Percentiles rank a stretch among this genome's conserved stretches.
Conservation (phyloP, 805 yeast genomes). For the Debaryomyces hansenii region DNA sequence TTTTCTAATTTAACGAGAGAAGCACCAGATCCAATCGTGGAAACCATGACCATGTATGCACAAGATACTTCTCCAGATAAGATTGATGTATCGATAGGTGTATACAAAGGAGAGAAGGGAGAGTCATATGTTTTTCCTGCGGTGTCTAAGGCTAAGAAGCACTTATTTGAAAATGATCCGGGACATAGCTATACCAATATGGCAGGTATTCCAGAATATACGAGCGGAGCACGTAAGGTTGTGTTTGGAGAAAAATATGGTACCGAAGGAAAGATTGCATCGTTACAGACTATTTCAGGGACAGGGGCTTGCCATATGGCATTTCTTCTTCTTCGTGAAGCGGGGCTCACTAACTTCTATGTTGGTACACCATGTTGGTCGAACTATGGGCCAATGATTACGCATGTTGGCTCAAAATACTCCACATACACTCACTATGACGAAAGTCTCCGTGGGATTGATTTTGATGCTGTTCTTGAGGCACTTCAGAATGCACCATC, state of each 20-base stretch:
- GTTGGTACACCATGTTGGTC: conserved; percentile 43
- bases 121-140: conserved; percentile 37
- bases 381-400: conserved; percentile 38
- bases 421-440: conserved; percentile 32
- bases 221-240: conserved; percentile 31
- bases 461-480: conserved; percentile 23
- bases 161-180: conserved; percentile 33
- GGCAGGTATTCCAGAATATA: conserved; percentile 41
- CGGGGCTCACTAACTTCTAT: conserved; percentile 27
- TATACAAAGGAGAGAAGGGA: conserved; percentile 43
- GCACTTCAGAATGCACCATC: conserved; percentile 31
- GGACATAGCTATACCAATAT: conserved; percentile 47
- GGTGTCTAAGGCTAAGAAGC: conserved; percentile 35
- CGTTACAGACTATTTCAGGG: conserved; percentile 42
- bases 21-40: conserved; percentile 29
- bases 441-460: conserved; percentile 24
- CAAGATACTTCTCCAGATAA: conserved; percentile 31
- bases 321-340: conserved; percentile 21
- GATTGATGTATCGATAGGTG: conserved; percentile 46
- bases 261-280: conserved; percentile 26
- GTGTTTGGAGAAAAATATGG: conserved; percentile 32
- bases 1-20: conserved; percentile 17
- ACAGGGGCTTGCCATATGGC: conserved; percentile 45
- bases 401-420: conserved; percentile 27
- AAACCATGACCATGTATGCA: conserved; percentile 17